Conservation (phyloP, 495 filamentous ascomycete species). For the Trichocladium uniseriatum region DNA sequence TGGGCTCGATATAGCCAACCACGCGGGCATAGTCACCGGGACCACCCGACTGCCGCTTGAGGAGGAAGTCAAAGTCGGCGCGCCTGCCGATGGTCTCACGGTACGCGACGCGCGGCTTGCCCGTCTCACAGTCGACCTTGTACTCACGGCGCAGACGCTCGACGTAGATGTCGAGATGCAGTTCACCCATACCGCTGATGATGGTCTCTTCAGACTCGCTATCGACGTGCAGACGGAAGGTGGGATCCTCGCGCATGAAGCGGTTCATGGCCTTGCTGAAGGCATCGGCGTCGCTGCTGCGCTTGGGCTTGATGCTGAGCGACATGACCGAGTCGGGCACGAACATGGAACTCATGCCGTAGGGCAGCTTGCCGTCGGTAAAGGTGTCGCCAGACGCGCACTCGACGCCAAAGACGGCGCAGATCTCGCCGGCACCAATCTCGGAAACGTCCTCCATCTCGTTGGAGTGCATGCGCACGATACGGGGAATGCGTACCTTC, state of each 20-base stretch:
- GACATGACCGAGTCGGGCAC: conserved; percentile 98
- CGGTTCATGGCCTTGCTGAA: conserved; percentile 98
- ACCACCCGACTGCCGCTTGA: conserved; percentile 95
- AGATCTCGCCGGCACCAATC: conserved; percentile 93
- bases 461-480: conserved; percentile 99
- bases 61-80: conserved; percentile 80
- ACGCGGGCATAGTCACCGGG: conserved; percentile 95
- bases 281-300: conserved; percentile 82
- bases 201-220: conserved; percentile 87
- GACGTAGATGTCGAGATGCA: conserved; percentile 95
- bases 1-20: conserved; percentile 86
- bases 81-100: conserved; percentile 79
- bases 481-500: conserved; percentile 93
- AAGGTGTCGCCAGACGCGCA: conserved; percentile 98
- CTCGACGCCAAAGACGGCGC: conserved; percentile 96
- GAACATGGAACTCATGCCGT: conserved; percentile 97
- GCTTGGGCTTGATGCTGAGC: conserved; percentile 92
- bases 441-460: conserved; percentile 96
- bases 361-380: conserved; percentile 87
- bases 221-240: conserved; percentile 91
- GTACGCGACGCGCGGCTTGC: conserved; percentile 95
- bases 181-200: conserved; percentile 96
- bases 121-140: conserved; percentile 88
- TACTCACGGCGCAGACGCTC: conserved; percentile 98
- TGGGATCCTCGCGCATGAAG: conserved; percentile 98